Evolutionary conservation across 352 stramenopile species (phyloP).

Genomic region (Phytophthora ohioensis): DNA sequence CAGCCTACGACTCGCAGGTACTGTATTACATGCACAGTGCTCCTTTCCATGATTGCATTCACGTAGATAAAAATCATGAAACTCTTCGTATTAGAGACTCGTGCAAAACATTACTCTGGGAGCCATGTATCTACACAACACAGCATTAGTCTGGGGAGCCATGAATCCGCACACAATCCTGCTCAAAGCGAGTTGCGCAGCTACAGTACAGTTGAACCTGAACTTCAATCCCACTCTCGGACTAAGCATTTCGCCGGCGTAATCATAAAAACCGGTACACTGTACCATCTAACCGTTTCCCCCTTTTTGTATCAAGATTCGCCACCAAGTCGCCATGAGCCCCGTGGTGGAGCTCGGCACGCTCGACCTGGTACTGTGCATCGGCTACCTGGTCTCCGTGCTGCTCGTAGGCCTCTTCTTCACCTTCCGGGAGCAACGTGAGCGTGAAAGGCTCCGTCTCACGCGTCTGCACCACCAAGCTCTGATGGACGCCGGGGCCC

Average conservation of each 20-base stretch:
- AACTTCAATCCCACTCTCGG: constrained; percentile 18
- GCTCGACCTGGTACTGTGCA: constrained; percentile 65
- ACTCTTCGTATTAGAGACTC: too few species aligned
- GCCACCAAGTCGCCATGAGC: constrained; percentile 15
- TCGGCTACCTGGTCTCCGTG: constrained; percentile 67
- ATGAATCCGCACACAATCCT: too few species aligned
- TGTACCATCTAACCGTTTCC: constrained; percentile 14
- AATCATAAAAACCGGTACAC: constrained; percentile 23
- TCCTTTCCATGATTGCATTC: too few species aligned
- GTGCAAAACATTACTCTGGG: too few species aligned
- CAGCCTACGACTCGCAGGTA: too few species aligned
- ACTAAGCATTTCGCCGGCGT: constrained; percentile 28
- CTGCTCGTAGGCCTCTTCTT: constrained; percentile 74
- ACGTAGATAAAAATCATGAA: too few species aligned
- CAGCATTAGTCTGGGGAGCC: too few species aligned
- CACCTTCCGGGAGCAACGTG: constrained; percentile 64
- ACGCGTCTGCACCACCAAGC: constrained; percentile 34
- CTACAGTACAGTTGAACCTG: too few species aligned
- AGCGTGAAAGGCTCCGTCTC: constrained; percentile 44
- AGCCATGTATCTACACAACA: too few species aligned
- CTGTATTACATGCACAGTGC: too few species aligned
- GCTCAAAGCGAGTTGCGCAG: too few species aligned
- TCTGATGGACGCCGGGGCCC: constrained; percentile 27
- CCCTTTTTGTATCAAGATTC: neutral
- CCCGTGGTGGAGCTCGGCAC: constrained; percentile 44